A percentile compares a stretch with the other conserved stretches of the same genome.
Evolutionary conservation across 2,329 filamentous ascomycete species (phyloP).

Genomic region (Alternaria arbusti): DNA sequence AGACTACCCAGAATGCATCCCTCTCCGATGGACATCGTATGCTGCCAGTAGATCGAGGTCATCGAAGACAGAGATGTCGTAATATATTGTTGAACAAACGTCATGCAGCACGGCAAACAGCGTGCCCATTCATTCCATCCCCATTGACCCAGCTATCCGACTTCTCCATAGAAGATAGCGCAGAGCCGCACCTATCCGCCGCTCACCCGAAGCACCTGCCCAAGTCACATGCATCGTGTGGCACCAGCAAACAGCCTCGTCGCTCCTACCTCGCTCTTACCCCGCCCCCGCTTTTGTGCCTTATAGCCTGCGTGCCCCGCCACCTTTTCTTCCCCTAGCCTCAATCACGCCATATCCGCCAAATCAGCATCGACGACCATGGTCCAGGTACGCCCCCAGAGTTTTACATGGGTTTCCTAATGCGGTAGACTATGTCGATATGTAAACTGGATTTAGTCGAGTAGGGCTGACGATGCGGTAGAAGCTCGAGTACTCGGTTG

Average conservation of each 20-base stretch:
- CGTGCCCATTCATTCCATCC: not conserved
- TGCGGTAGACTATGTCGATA: conserved; percentile 23
- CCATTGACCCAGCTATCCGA: not conserved
- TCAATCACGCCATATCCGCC: conserved; percentile 40
- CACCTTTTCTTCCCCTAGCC: conserved; percentile 21
- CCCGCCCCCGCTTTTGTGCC: conserved; percentile 14
- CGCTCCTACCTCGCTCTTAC: conserved; percentile 1
- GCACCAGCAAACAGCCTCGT: not conserved
- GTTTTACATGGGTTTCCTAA: conserved; percentile 20
- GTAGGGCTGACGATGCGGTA: conserved; percentile 24
- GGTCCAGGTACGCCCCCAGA: conserved; percentile 30
- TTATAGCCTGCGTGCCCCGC: conserved; percentile 18
- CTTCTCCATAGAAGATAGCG: not conserved
- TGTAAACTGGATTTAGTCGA: not conserved
- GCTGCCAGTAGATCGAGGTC: not conserved
- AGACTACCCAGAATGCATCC: not conserved
- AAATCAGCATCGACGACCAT: conserved; percentile 30
- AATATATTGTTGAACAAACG: not conserved
- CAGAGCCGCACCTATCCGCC: conserved; percentile 4
- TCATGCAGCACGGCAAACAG: not conserved
- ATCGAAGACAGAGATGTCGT: not conserved
- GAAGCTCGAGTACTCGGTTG: conserved; percentile 51
- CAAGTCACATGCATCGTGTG: not conserved
- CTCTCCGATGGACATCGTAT: not conserved
- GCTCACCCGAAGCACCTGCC: not conserved